Base-by-base conservation (phyloP, 2,329 filamentous ascomycete genomes). In the Cephalotrichum gorgonifer region DNA sequence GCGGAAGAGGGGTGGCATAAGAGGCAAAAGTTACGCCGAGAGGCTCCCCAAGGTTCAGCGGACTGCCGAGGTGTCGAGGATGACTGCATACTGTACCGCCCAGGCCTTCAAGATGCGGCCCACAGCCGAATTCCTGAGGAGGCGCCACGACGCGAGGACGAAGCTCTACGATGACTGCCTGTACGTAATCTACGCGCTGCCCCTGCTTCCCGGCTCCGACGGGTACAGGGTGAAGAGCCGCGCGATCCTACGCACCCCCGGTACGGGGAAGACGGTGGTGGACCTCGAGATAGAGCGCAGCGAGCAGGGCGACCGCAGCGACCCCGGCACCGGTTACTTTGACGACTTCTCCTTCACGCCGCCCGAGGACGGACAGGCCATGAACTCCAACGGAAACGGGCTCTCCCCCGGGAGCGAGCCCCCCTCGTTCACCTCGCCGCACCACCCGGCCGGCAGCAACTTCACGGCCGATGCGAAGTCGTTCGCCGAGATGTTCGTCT, bases 101-200 rank as follows among this genome's bases (percentile, higher is more conserved):
- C 88, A 96, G 64, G 87, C 86, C 7, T 97, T 90, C 69, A 95
- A 91, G 68, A 81, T 95, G 69, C 85, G 86, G 57, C 79, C 83
- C 25, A 88, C 89, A n/a, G 88, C 90, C 14, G 81, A 87, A 30
- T 98, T 98, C 62, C 73, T 96, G 53, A 85, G 86, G 57, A 86
- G 87, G 54, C 85, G 84, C 59, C 93, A 98, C 67, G 83, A 86
- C 28, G 91, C 90, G 1, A 85, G 89, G 67, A 95, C 91, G 14
- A 98, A 98, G 67, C 75, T 97, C 5, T 98, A 98, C 66, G 93
- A 98, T 64, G 93, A 98, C 65, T 98, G 93, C 61, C 72, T 98
- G 23, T 98, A 98, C 62, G 88, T 85, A 25, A 91, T 95, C 44
- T 98, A 98, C 64, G 90, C 96, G 62, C 71, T 96, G 27, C 93